phyloP scores from a whole-genome alignment of 78 protist species.

The Paulinella micropora region DNA sequence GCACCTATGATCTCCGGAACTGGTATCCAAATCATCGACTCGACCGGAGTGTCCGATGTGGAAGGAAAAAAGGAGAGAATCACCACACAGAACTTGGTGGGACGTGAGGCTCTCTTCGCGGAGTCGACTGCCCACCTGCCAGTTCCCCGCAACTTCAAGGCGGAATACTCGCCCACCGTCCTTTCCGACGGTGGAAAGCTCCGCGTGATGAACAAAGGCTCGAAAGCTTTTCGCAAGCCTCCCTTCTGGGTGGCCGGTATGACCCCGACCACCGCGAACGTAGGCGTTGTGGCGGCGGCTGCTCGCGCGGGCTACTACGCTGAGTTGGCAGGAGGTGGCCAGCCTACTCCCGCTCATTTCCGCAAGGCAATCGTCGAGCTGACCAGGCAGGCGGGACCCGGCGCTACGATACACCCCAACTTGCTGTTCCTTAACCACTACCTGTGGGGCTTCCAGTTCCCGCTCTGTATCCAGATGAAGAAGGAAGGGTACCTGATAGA shows the following conservation, averaged over 20 bases:
- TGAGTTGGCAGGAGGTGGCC: constrained; percentile 40
- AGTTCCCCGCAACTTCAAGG: constrained; percentile 42
- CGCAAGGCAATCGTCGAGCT: neutral
- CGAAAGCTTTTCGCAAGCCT: constrained; percentile 24
- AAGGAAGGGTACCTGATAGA: constrained; percentile 35
- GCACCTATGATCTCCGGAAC: neutral
- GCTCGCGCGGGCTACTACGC: constrained; percentile 42
- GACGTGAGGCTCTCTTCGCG: too few relatives aligned
- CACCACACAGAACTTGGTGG: too few relatives aligned
- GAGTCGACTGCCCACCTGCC: too few relatives aligned
- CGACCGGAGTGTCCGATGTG: too few relatives aligned
- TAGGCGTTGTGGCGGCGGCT: constrained; percentile 11
- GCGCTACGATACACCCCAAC: constrained; percentile 34
- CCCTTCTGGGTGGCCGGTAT: constrained; percentile 48
- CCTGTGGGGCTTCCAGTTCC: constrained; percentile 56
- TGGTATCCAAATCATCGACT: too few relatives aligned
- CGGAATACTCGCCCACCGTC: constrained; percentile 32
- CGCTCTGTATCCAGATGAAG: constrained; percentile 9
- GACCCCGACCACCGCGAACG: constrained; percentile 39
- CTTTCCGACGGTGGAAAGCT: neutral
- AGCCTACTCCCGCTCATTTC: constrained; percentile 3
- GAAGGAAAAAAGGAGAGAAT: too few relatives aligned
- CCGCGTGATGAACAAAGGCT: neutral
- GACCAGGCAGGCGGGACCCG: constrained; percentile 17
- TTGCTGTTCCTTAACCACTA: constrained; percentile 38